Evolutionary conservation across 805 yeast species (phyloP).

Genomic region (Vanderwaltozyma polyspora): DNA sequence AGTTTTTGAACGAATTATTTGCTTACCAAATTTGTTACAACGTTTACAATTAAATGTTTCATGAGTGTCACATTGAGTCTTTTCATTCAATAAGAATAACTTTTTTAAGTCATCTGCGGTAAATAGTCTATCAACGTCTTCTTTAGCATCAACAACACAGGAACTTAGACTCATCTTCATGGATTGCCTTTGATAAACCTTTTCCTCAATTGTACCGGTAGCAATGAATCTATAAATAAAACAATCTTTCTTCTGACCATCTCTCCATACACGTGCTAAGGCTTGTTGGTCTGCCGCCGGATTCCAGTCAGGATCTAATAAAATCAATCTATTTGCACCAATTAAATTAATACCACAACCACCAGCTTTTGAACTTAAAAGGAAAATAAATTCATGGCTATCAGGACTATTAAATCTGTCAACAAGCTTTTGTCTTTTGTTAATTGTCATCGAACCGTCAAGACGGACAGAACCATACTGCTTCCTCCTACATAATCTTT

Average conservation of each 20-base stretch:
- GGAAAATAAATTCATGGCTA: conserved; percentile 71
- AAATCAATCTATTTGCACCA: conserved; percentile 84
- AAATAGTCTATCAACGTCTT: conserved; percentile 86
- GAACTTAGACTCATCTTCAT: conserved; percentile 89
- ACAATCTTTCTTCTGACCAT: conserved; percentile 95
- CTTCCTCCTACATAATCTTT: conserved; percentile 65
- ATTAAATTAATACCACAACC: conserved; percentile 97
- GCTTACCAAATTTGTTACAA: conserved; percentile 50
- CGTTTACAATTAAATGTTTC: conserved; percentile 83
- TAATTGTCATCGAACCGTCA: conserved; percentile 88
- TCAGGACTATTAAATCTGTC: conserved; percentile 87
- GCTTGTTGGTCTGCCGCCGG: conserved; percentile 99
- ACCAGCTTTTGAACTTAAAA: conserved; percentile 92
- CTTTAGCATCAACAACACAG: conserved; percentile 93
- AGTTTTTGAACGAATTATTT: conserved; percentile 56
- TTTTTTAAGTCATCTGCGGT: conserved; percentile 70
- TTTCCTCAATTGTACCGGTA: conserved; percentile 93
- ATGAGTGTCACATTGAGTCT: conserved; percentile 80
- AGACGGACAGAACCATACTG: conserved; percentile 70
- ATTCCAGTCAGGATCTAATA: conserved; percentile 94
- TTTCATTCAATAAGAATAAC: conserved; percentile 57
- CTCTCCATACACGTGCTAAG: conserved; percentile 96
- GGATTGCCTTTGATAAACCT: conserved; percentile 89
- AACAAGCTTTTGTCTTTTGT: conserved; percentile 85
- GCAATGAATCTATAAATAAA: conserved; percentile 87